Conservation (phyloP, 768 basidiomycete genomes). For the Pisolithus marmoratus region DNA sequence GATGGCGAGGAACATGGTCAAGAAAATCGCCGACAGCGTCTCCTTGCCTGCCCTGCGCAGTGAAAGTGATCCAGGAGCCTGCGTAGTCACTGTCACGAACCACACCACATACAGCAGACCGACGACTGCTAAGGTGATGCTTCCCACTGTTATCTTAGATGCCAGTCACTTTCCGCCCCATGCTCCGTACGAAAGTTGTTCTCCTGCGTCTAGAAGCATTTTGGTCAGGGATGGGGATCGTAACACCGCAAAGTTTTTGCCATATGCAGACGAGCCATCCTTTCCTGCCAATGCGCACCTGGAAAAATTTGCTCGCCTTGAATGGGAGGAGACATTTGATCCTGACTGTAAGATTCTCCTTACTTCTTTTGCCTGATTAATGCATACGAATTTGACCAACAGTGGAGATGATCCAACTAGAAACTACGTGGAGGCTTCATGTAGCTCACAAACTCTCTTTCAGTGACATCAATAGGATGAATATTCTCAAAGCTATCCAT, state of each 20-base stretch:
- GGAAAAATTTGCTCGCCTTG: constrained; percentile 16
- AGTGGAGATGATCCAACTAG: constrained; percentile 48
- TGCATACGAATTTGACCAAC: not conserved
- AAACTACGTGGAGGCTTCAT: constrained; percentile 37
- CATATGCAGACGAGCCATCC: constrained; percentile 41
- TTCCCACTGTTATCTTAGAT: constrained; percentile 16
- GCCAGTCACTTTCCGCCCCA: constrained; percentile 12
- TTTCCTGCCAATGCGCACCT: constrained; percentile 33
- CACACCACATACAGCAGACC: not conserved
- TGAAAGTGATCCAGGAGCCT: not conserved
- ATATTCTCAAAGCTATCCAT: constrained; percentile 23
- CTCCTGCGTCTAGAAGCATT: constrained; percentile 35
- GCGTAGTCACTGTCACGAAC: constrained; percentile 6
- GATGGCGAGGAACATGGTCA: constrained; percentile 9
- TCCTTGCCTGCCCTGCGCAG: not conserved
- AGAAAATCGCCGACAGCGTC: constrained; percentile 1
- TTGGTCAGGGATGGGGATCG: not conserved
- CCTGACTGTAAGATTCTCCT: constrained; percentile 41
- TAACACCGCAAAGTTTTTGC: constrained; percentile 28
- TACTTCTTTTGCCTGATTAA: not conserved
- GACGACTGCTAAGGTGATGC: not conserved
- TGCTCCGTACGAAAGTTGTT: constrained; percentile 41
- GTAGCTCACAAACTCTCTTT: constrained; percentile 23
- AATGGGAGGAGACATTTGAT: constrained; percentile 38
- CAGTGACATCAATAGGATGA: constrained; percentile 31